Base-by-base conservation (phyloP, 306 rosid species). In the Parietaria judaica region DNA sequence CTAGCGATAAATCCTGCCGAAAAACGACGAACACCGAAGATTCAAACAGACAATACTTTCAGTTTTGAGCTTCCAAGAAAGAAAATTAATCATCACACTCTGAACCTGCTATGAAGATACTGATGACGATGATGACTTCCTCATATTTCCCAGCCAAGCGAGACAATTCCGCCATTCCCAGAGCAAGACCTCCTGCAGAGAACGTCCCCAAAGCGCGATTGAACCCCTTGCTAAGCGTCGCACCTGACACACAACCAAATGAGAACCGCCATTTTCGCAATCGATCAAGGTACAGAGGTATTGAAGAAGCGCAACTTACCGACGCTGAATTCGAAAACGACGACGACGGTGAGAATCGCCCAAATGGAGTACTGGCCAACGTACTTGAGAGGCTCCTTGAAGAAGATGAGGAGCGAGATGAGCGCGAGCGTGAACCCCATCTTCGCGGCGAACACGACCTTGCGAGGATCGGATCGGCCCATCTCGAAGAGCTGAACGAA, bases 131-230 rank as follows among this genome's bases (percentile, higher is more conserved):
- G 51, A 86, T 15, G 60, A 81, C 74, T 58, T 79, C 82, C 66
- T 81, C 80, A 5, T 66, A 73, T 10, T 65, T 31, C 54, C 75
- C 84, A 58, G 84, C 69, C 15, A 14, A 46, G 6, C 73, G 16
- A 6, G 86, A 67, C 11, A 71, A n/a, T 14, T 68, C 73, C 7
- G 95, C 84, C 38, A 86, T 81, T 37, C 79, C 78, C 46, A 83
- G 36, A 70, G 90, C 87, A 36, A 86, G 71, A 43, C 82, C 84
- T 59, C 86, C 95, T 36, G 90, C 95, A 6, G 84, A 80, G 43
- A 86, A 11, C 51, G 95, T 86, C 70, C 95, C 95, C 79, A 86
- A 56, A 63, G 82, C 95, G 17, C 95, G 87, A 76, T 86, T 86
- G 62, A 83, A 77, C 6, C 95, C 95, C 72, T 81, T 86, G 78